A percentile compares a stretch with the other conserved stretches of the same genome.
Conservation (phyloP, 768 basidiomycete species). For the Tricholoma saponaceum region DNA sequence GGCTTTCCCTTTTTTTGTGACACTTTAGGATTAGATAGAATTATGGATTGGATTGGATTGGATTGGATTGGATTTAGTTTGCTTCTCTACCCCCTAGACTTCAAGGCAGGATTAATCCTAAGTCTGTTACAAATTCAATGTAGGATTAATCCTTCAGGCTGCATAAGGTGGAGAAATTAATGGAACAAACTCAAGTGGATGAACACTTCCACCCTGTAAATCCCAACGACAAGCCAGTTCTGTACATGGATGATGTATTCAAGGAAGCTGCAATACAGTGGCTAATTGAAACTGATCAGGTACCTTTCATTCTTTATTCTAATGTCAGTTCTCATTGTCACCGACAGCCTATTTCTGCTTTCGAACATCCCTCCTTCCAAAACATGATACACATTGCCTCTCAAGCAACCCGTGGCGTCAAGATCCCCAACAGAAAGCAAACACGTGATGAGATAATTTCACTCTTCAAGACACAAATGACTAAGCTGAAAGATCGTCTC, state of each 20-base stretch:
- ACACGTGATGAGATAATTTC: constrained; percentile 22
- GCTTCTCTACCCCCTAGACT: too few species aligned
- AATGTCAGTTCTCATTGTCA: neutral
- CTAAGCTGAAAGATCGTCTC: neutral
- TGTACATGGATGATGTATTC: constrained; percentile 20
- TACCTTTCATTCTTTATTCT: constrained; percentile 2
- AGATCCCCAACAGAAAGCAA: constrained; percentile 20
- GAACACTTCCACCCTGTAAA: neutral
- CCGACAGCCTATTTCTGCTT: neutral
- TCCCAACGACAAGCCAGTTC: constrained; percentile 5
- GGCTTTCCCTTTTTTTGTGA: too few species aligned
- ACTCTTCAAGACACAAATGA: constrained; percentile 7
- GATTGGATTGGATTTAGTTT: too few species aligned
- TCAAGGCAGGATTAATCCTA: too few species aligned
- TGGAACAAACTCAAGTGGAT: neutral
- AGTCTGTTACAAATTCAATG: too few species aligned
- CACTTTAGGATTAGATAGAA: too few species aligned
- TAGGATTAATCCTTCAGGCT: too few species aligned
- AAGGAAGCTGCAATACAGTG: constrained; percentile 25
- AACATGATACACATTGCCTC: constrained; percentile 20
- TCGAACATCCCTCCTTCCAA: constrained; percentile 26
- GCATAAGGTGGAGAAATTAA: too few species aligned
- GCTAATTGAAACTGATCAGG: constrained; percentile 33
- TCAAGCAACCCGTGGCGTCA: constrained; percentile 24
- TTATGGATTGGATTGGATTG: too few species aligned